Percentiles rank a stretch among this genome's conserved stretches.
phyloP scores from a whole-genome alignment of 192 early-diverging fungal genomes.

The Backusella liffmaniae region DNA sequence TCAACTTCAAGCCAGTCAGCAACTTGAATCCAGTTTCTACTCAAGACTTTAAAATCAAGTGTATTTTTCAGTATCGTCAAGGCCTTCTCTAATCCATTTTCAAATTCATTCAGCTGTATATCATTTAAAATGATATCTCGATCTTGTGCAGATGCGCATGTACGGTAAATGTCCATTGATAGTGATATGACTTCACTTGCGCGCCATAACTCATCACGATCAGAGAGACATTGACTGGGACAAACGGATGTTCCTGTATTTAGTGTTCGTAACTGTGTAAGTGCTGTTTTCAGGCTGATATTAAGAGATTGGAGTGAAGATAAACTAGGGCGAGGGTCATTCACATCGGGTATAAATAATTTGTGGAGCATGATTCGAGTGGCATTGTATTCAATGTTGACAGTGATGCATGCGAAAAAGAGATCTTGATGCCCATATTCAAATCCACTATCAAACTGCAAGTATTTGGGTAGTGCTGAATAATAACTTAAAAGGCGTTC shows the following conservation, averaged over 20 bases:
- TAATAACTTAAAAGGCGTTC: conserved; percentile 11
- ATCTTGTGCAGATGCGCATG: conserved; percentile 1
- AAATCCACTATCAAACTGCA: conserved; percentile 24
- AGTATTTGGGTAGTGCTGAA: conserved; percentile 20
- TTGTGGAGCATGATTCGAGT: conserved; percentile 41
- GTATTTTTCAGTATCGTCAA: conserved; percentile 23
- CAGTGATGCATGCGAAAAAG: conserved; percentile 24
- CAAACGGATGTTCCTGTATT: background rate
- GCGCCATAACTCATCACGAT: conserved; percentile 36
- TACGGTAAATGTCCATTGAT: conserved; percentile 25
- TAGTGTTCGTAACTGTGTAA: conserved; percentile 23
- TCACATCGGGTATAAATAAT: conserved; percentile 32
- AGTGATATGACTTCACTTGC: conserved; percentile 24
- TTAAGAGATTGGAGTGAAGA: conserved; percentile 33
- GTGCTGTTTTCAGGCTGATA: conserved; percentile 26
- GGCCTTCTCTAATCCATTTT: conserved; percentile 21
- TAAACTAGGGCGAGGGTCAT: conserved; percentile 12
- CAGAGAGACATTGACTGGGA: conserved; percentile 29
- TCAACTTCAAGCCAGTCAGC: conserved; percentile 33
- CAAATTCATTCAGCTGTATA: background rate
- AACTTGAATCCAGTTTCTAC: conserved; percentile 28
- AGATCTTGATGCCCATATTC: conserved; percentile 27
- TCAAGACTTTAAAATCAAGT: conserved; percentile 14
- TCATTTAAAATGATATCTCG: conserved; percentile 5
- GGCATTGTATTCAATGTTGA: conserved; percentile 36